Evolutionary conservation across 306 rosid genomes (phyloP).

Genomic region (Acacia confusa): DNA sequence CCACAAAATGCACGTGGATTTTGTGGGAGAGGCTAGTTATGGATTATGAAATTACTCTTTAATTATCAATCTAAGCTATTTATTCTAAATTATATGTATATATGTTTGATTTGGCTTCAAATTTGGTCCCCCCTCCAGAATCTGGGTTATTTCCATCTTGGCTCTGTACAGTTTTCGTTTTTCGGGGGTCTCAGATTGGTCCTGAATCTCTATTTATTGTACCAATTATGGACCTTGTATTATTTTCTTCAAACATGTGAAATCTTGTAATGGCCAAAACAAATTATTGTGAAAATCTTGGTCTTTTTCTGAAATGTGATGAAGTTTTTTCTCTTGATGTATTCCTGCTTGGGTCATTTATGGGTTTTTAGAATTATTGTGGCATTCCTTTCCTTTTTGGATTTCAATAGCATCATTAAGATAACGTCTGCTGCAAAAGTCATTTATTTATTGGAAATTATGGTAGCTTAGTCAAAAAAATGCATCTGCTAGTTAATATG

Average conservation of each 20-base stretch:
- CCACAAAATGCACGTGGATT: neutral
- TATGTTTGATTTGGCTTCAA: neutral
- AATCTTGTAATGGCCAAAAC: neutral
- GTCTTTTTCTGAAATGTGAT: constrained; percentile 8
- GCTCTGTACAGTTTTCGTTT: neutral
- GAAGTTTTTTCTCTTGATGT: neutral
- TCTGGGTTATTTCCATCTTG: neutral
- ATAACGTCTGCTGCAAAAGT: constrained; percentile 15
- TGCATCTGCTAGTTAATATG: constrained; percentile 25
- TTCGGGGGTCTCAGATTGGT: neutral
- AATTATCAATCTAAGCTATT: constrained; percentile 18
- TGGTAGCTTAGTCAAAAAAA: constrained; percentile 1
- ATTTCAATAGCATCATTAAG: constrained; percentile 21
- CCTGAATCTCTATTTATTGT: neutral
- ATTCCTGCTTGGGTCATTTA: constrained; percentile 1
- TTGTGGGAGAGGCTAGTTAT: neutral
- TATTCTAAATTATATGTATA: constrained; percentile 12
- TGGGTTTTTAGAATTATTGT: constrained; percentile 14
- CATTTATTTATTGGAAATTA: neutral
- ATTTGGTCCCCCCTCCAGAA: neutral
- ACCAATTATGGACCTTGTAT: neutral
- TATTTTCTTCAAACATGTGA: neutral
- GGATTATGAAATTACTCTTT: neutral
- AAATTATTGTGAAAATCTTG: constrained; percentile 11
- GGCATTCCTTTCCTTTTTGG: constrained; percentile 11